Base-by-base conservation (phyloP, 2,329 filamentous ascomycete genomes). In the Pestalotiopsis sp. region DNA sequence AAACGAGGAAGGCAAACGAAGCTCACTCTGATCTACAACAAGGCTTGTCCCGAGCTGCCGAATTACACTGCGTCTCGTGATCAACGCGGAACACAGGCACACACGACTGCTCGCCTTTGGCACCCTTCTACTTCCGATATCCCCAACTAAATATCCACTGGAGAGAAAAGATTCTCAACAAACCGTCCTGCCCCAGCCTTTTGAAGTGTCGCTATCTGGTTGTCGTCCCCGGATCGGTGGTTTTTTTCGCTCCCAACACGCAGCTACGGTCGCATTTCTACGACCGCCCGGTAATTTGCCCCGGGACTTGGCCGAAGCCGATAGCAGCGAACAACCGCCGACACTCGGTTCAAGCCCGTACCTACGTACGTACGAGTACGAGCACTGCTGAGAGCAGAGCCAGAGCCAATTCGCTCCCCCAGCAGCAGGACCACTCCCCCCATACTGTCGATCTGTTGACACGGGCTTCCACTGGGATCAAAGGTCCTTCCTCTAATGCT, bases 181-280 rank as follows among this genome's bases (percentile, higher is more conserved):
- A 62, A 62, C 59, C 38, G 31, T 62, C 31, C 20, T 62, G 31
- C 59, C 59, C 59, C 59, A 62, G 59, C 59, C 11, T 36, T 62
- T 62, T 38, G 27, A 62, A 59, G 57, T 17, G 25, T 59, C 25
- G 27, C n/a, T 27, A 59, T 23, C 31, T 17, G 20, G 14, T 23
- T 39, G 27, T 36, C 9, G 2, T 14, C 59, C 59, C 59, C 59
- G n/a, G 59, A 62, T 62, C 59, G 45, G 45, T 62, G 27, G 27
- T 36, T 20, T 36, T 36, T 20, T 17, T 31, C 11, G 27, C 27
- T 38, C 59, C 59, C 25, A 62, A 62, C 59, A 36, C 31, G 38
- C 59, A 36, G 27, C 59, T 62, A 62, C 59, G 59, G 59, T 62
- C 59, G 59, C 59, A 62, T 39, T 62, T 62, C 59, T 62, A 62